Evolutionary conservation across 176 grass and related monocot genomes (phyloP), one percentile per base, ranked within the genome.

Genomic region (Carex pumila): DNA sequence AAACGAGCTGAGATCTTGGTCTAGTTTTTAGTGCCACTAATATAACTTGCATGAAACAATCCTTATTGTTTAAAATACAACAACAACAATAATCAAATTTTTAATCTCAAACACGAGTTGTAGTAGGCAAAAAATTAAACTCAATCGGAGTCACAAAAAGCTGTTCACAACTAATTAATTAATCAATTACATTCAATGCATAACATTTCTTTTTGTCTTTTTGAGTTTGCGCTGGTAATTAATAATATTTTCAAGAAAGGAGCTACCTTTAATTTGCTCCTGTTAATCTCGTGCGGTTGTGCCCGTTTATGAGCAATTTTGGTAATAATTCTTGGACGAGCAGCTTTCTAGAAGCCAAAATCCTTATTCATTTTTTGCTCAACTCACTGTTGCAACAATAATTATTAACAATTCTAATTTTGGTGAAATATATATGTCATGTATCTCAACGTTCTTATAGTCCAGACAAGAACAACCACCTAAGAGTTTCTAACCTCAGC

Each of bases 331-430:
- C n/a, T 59, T 59, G 56, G 17, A 59, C 8, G 8, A 49, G 8
- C 8, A 15, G 57, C 57, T 59, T 5, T 59, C 17, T 59, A 18
- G 17, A 59, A 59, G 57, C 1, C 57, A 59, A 59, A 59, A 59
- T 59, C 17, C 57, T 60, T n/a, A n/a, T n/a, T 60, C 57, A 60
- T 19, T 60, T 60, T 60, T 13, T 32, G 59, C n/a, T 61, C 59
- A 61, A 22, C 21, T 14, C 59, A 66, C 30, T 66, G 29, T 14
- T 32, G 63, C 34, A 66, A 66, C 31, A 15, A 4, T 53, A 52
- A 50, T 55, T 15, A 30, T 6, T 14, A 77, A 34, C 50, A 77
- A 77, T 77, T 31, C 73, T 77, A 77, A 77, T 77, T 77, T 55
- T 77, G 73, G 73, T 77, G 25, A 77, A 31, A 76, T 76, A 50